Conservation (phyloP, 2,329 filamentous ascomycete species). For the Xylariaceae sp. region DNA sequence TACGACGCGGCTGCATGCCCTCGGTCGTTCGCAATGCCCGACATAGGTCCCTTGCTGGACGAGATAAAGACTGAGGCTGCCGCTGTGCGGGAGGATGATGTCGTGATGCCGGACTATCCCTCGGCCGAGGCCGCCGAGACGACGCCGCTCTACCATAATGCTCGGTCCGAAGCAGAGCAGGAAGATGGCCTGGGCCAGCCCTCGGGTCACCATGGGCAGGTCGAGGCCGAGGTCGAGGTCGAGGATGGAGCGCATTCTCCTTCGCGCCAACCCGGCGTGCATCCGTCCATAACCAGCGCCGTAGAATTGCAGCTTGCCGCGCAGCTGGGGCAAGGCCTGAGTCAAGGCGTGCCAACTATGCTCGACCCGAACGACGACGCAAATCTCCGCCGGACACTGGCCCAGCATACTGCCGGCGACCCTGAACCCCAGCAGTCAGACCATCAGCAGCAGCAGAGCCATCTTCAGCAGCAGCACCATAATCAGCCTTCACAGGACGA, state of each 20-base stretch:
- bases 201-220: constrained; percentile 10
- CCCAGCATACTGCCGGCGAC: constrained; percentile 29
- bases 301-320: constrained; percentile 53
- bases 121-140: constrained; percentile 37
- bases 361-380: constrained; percentile 36
- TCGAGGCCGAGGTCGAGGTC: too few relatives aligned
- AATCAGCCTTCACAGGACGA: constrained; percentile 2
- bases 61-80: constrained; percentile 15
- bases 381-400: not conserved
- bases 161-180: constrained; percentile 13
- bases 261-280: constrained; percentile 33
- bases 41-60: constrained; percentile 20
- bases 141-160: constrained; percentile 34
- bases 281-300: constrained; percentile 34
- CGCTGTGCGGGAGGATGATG: too few relatives aligned
- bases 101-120: constrained; percentile 35
- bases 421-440: constrained; percentile 3
- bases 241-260: too few relatives aligned
- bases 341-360: constrained; percentile 40
- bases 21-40: constrained; percentile 18
- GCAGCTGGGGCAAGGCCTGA: constrained; percentile 48
- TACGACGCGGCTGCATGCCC: too few relatives aligned
- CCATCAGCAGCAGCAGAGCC: constrained; percentile 9
- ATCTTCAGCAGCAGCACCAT: not conserved
- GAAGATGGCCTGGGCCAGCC: constrained; percentile 18